Evolutionary conservation across 441 rosid species (phyloP), one percentile per base, ranked within the genome.

Genomic region (Biscutella auriculata): DNA sequence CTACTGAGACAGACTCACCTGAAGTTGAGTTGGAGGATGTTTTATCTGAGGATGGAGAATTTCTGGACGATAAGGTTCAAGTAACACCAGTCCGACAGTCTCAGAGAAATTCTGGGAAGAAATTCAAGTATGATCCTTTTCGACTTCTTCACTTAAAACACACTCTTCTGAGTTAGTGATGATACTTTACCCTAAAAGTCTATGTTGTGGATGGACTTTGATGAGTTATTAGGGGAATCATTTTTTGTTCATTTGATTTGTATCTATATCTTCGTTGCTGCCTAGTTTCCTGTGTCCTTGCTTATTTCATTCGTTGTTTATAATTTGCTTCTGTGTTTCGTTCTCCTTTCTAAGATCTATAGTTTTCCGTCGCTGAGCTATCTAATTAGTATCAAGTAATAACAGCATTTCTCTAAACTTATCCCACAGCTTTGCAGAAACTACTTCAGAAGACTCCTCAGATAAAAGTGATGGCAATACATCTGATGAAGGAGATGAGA

Each of bases 71-170:
- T 54, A 69, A 68, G 78, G 72, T 67, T 60, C 81, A 84, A 76
- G 63, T 65, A 33, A 83, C 83, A 17, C 97, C 90, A 9, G 76
- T 76, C 37, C 84, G 85, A 28, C 82, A 79, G 10, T 88, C 93
- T 43, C 77, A 58, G 65, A 78, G 98, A 78, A 86, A 67, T 34
- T 75, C 88, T 52, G 79, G 92, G 5, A 92, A 79, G 79, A 84
- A 51, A 56, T 84, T 83, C 75, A 88, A 77, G 98, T 86, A 74
- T 36, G 37, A 32, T 45, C n/a, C n/a, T 19, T 45, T 52, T 32
- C 13, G 1, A 36, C 15, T 28, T 41, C 6, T 63, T 45, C 54
- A 26, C 16, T 34, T 63, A 19, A 57, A 47, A 41, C 5, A 1
- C 26, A 33, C 48, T 49, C 12, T 34, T 13, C 15, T 21, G 13